phyloP scores from a whole-genome alignment of 805 yeast species.

The Candida adriatica region DNA sequence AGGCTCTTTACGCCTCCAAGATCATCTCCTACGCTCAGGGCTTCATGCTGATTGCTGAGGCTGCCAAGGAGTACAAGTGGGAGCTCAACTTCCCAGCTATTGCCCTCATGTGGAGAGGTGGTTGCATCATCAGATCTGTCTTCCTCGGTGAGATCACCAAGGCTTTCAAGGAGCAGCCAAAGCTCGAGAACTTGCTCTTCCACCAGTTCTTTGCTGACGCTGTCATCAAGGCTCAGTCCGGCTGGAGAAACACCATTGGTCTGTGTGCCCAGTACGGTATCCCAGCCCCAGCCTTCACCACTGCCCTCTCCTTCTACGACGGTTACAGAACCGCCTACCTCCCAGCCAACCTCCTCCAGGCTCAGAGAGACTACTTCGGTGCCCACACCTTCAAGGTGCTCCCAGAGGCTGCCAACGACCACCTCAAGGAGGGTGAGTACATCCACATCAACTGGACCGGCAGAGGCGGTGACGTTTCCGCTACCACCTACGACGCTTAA shows the following conservation, averaged over 20 bases:
- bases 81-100: conserved; percentile 96
- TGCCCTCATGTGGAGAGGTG: conserved; percentile 99
- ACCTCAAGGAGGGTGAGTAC: conserved; percentile 71
- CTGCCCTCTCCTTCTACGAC: conserved; percentile 96
- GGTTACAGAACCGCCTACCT: conserved; percentile 94
- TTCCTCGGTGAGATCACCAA: conserved; percentile 95
- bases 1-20: conserved; percentile 97
- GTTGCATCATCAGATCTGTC: conserved; percentile 98
- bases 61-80: conserved; percentile 96
- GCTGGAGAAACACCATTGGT: conserved; percentile 89
- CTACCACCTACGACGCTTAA: conserved; percentile 90
- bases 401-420: conserved; percentile 74
- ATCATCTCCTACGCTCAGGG: conserved; percentile 98
- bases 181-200: conserved; percentile 91
- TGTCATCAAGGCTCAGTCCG: conserved; percentile 84
- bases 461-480: conserved; percentile 95
- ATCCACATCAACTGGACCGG: conserved; percentile 99
- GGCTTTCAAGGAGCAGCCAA: conserved; percentile 92
- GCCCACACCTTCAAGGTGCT: conserved; percentile 97
- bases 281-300: conserved; percentile 96
- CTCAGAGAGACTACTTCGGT: conserved; percentile 99
- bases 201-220: conserved; percentile 92
- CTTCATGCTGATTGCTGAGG: conserved; percentile 98
- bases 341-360: conserved; percentile 98
- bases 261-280: conserved; percentile 80